Evolutionary conservation across 1,139 yeast genomes (phyloP).

Genomic region (Geotrichum bryndzae): DNA sequence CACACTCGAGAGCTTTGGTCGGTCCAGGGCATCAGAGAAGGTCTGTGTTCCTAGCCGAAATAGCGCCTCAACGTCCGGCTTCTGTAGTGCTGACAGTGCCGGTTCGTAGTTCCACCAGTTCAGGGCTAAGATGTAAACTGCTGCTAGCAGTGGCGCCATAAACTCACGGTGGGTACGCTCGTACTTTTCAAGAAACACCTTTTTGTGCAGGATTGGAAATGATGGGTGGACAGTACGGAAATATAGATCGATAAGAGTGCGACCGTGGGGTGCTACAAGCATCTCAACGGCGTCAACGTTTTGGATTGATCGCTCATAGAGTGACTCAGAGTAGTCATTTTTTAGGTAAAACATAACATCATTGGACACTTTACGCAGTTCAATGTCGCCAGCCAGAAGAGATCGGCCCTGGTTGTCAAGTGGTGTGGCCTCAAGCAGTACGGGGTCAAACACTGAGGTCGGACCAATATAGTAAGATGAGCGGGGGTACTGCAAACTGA

Average conservation of each 20-base stretch:
- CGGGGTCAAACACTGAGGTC: conserved; percentile 35
- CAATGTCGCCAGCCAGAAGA: conserved; percentile 31
- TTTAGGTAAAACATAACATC: conserved; percentile 35
- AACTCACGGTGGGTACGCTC: conserved; percentile 43
- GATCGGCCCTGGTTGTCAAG: conserved; percentile 35
- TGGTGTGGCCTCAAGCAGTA: conserved; percentile 30
- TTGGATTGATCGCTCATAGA: conserved; percentile 25
- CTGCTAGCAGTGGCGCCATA: conserved; percentile 42
- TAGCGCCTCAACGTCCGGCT: conserved; percentile 36
- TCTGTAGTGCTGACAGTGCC: conserved; percentile 25
- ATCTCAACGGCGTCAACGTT: conserved; percentile 39
- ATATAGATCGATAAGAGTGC: conserved; percentile 38
- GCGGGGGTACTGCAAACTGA: conserved; percentile 38
- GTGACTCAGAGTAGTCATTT: conserved; percentile 30
- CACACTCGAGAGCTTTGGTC: conserved; percentile 42
- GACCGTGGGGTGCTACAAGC: conserved; percentile 41
- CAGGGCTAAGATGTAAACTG: conserved; percentile 41
- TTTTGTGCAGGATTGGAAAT: conserved; percentile 40
- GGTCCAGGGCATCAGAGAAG: conserved; percentile 38
- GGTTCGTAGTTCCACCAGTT: conserved; percentile 42
- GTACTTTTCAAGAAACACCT: conserved; percentile 43
- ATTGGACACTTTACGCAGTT: conserved; percentile 34
- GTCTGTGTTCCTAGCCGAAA: conserved; percentile 36
- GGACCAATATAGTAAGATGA: conserved; percentile 38
- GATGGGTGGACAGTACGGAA: conserved; percentile 42